Base-by-base conservation (phyloP, 2,329 filamentous ascomycete genomes). In the Pyricularia sp. region DNA sequence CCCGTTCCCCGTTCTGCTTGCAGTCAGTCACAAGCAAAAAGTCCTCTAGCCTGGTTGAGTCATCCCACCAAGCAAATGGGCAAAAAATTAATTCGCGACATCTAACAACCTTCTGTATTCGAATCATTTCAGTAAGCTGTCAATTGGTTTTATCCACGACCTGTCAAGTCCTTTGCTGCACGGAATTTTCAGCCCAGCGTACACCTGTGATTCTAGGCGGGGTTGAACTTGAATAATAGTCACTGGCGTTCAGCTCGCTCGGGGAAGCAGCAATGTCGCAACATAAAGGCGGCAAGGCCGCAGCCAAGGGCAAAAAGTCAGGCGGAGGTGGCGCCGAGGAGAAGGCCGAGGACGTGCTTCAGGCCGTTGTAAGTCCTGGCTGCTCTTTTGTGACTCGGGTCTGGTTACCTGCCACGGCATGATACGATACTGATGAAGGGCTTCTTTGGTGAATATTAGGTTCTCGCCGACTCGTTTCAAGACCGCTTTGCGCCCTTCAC, bases 381-480 rank as follows among this genome's bases (percentile, higher is more conserved):
- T 65, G 62, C 60, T 70, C 71, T 68, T 70, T 9, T 19, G 19
- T 31, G 26, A 33, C 16, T 31, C 10, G 9, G 19, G 16, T n/a
- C 26, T 30, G 16, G 59, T 30, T 16, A 24, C 28, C 60, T 24
- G 19, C 64, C 22, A 5, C 22, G 53, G 57, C 64, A 33, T 24
- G 61, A n/a, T n/a, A 49, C 62, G 64, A 59, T 62, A n/a, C 9
- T 4, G 31, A 55, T 35, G 65, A 9, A 65, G 65, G 22, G 65
- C 67, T 66, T 69, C 68, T 70, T 70, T 64, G 35, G 53, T 62
- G 16, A 64, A 53, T 64, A 7, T 33, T 72, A 94, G 89, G 83
- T 99, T 66, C 86, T 99, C 68, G 90, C 93, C 69, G 94, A 99
- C 80, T 93, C 91, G 0, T 99, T 96, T 75, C 93, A 97, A 76